phyloP scores from a whole-genome alignment of 805 yeast species.

The Lachancea fermentati region DNA sequence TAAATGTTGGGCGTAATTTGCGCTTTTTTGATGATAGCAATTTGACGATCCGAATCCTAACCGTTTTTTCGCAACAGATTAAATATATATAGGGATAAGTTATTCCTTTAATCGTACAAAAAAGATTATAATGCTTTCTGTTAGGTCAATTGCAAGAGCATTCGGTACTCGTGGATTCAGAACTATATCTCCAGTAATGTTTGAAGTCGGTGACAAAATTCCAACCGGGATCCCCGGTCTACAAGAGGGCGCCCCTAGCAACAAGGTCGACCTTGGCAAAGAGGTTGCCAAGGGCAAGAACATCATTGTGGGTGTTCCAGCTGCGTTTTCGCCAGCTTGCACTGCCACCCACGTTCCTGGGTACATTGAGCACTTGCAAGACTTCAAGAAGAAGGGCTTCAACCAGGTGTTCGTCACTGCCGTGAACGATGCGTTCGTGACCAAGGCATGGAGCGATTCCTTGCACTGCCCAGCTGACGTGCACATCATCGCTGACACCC shows the following conservation, averaged over 20 bases:
- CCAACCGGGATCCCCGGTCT: conserved; percentile 50
- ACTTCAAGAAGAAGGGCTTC: conserved; percentile 63
- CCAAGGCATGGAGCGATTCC: conserved; percentile 68
- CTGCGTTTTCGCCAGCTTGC: conserved; percentile 82
- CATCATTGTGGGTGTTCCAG: conserved; percentile 63
- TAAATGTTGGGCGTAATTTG: background rate
- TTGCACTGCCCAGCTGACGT: conserved; percentile 34
- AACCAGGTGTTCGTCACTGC: conserved; percentile 57
- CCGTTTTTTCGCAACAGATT: conserved; percentile 1
- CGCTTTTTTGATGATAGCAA: background rate
- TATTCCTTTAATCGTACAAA: background rate
- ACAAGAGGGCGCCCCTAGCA: conserved; percentile 60
- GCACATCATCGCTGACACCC: conserved; percentile 73
- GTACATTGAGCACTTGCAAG: conserved; percentile 44
- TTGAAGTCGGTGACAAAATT: conserved; percentile 54
- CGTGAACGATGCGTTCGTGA: conserved; percentile 84
- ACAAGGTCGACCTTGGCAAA: conserved; percentile 49
- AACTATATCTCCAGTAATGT: conserved; percentile 22
- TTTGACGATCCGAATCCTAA: background rate
- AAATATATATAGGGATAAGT: background rate
- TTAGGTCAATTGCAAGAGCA: background rate
- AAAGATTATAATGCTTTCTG: conserved; percentile 4
- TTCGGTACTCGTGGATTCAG: conserved; percentile 21
- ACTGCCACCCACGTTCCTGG: conserved; percentile 67
- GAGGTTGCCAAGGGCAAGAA: conserved; percentile 43